Percentiles rank a stretch among this genome's conserved stretches.
Conservation (phyloP, 2,329 filamentous ascomycete species). For the Blastomyces gilchristii region DNA sequence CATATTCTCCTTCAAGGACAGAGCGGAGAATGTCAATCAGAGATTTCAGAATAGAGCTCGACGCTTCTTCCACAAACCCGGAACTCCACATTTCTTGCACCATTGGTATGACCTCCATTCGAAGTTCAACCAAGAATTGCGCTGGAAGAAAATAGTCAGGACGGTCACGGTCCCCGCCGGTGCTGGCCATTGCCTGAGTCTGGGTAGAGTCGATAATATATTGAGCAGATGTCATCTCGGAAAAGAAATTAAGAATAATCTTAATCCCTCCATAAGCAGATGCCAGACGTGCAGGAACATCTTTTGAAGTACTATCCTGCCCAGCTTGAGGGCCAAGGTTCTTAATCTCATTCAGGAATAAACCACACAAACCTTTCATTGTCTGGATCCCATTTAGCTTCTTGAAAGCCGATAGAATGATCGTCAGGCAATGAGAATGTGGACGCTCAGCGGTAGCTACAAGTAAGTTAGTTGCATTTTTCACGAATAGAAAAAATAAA, state of each 20-base stretch:
- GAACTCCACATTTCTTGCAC: conserved; percentile 78
- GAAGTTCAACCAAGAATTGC: conserved; percentile 79
- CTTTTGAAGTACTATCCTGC: conserved; percentile 31
- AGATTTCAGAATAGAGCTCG: conserved; percentile 63
- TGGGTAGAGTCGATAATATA: conserved; percentile 67
- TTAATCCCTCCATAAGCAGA: conserved; percentile 57
- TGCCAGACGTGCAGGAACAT: conserved; percentile 35
- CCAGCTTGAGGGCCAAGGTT: conserved; percentile 35
- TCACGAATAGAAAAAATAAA: neutral
- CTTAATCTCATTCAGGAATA: conserved; percentile 53
- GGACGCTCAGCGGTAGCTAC: conserved; percentile 40
- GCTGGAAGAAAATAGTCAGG: conserved; percentile 54
- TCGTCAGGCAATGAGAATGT: conserved; percentile 47
- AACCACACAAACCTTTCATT: conserved; percentile 60
- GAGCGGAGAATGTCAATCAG: conserved; percentile 75
- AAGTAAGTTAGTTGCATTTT: conserved; percentile 9
- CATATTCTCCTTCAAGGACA: conserved; percentile 66
- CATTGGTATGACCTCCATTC: conserved; percentile 66
- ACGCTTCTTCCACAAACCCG: conserved; percentile 67
- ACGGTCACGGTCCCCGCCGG: conserved; percentile 46
- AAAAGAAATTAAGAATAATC: conserved; percentile 75
- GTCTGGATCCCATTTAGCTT: conserved; percentile 64
- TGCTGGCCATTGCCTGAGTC: conserved; percentile 44
- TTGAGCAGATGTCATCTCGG: conserved; percentile 65
- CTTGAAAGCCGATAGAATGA: conserved; percentile 80